Conservation (phyloP, 768 basidiomycete genomes). For the Xanthoconium purpureum region DNA sequence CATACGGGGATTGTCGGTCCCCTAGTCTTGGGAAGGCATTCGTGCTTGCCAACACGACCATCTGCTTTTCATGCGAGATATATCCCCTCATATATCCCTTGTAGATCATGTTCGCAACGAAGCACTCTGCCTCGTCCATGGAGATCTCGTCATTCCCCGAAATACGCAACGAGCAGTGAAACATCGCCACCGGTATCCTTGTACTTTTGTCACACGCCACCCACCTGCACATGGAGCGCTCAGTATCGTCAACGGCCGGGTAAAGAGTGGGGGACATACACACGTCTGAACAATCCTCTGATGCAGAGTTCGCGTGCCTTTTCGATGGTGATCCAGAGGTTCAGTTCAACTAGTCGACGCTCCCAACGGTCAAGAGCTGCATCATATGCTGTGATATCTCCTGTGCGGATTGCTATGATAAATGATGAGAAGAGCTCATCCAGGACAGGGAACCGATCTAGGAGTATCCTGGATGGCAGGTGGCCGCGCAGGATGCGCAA, state of each 20-base stretch:
- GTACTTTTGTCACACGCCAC: constrained; percentile 67
- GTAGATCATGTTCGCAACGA: constrained; percentile 93
- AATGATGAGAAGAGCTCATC: constrained; percentile 77
- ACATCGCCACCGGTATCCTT: constrained; percentile 77
- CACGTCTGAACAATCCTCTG: constrained; percentile 73
- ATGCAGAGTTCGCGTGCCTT: constrained; percentile 85
- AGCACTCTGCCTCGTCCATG: constrained; percentile 85
- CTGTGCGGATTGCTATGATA: constrained; percentile 68
- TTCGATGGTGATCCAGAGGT: constrained; percentile 84
- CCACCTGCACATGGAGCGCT: constrained; percentile 55
- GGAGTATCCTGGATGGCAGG: constrained; percentile 70
- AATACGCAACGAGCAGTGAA: constrained; percentile 70
- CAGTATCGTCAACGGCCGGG: neutral
- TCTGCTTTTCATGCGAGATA: constrained; percentile 93
- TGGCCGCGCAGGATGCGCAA: constrained; percentile 85
- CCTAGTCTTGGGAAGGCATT: constrained; percentile 78
- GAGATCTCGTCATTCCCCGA: constrained; percentile 63
- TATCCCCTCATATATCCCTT: constrained; percentile 92
- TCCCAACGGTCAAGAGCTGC: constrained; percentile 69
- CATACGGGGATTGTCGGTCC: constrained; percentile 56
- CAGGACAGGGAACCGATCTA: constrained; percentile 71
- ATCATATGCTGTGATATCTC: constrained; percentile 82
- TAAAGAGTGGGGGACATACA: constrained; percentile 45
- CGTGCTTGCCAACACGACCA: constrained; percentile 80
- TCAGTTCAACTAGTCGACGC: constrained; percentile 75